Evolutionary conservation across 2,329 filamentous ascomycete genomes (phyloP).

Genomic region (Alternaria viburni): DNA sequence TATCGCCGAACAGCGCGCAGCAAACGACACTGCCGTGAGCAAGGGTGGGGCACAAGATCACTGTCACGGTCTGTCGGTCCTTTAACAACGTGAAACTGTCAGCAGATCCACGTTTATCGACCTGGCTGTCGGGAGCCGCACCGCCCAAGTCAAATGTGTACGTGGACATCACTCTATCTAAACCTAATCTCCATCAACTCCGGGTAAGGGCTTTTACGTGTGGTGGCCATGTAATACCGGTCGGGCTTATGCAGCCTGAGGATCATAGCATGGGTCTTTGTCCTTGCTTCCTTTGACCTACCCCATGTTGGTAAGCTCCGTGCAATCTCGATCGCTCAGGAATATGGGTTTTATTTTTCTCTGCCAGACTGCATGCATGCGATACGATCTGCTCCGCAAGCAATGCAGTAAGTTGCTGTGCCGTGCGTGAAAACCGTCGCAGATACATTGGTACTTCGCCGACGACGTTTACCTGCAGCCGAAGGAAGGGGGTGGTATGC

Average conservation of each 20-base stretch:
- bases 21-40: background rate
- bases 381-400: constrained; percentile 3
- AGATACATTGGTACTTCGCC: constrained; percentile 8
- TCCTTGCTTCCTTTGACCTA: background rate
- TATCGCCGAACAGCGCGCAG: constrained; percentile 8
- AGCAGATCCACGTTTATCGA: constrained; percentile 15
- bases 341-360: constrained; percentile 6
- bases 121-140: constrained; percentile 15
- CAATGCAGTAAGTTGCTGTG: constrained; percentile 1
- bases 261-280: constrained; percentile 15
- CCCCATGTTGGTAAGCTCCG: constrained; percentile 16
- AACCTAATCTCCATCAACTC: constrained; percentile 9
- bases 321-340: constrained; percentile 8
- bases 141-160: constrained; percentile 7
- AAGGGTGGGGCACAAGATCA: constrained; percentile 13
- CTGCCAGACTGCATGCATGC: constrained; percentile 9
- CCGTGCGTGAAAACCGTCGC: background rate
- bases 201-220: background rate
- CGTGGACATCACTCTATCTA: constrained; percentile 16
- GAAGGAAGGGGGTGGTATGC: background rate
- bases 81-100: constrained; percentile 12
- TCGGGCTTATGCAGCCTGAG: constrained; percentile 16
- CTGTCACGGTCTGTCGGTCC: constrained; percentile 8
- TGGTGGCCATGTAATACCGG: constrained; percentile 3
- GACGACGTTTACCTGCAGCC: constrained; percentile 1